These are phyloP conservation scores for Blastobotrys malaysiensis DNA, from an alignment of 1,139 yeast species.

Conservation along the genomic window DNA sequence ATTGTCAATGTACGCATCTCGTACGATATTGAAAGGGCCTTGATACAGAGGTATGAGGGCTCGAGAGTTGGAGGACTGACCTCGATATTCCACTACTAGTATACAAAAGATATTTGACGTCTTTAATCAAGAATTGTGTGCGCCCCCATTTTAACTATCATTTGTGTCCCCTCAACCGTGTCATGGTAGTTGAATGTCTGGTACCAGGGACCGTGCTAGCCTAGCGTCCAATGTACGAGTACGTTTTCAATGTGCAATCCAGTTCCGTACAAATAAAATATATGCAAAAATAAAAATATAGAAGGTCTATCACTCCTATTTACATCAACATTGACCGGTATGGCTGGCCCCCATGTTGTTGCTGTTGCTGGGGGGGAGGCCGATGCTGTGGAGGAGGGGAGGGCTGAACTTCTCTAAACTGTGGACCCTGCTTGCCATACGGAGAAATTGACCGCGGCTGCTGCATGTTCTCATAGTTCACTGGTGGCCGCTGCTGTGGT, in stretches of 20 bases:
- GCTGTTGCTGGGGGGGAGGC: background rate
- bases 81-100: too few species aligned
- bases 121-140: too few species aligned
- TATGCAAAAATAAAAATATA: slow-evolving; percentile 5
- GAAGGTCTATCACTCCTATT: background rate
- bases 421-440: background rate
- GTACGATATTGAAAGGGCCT: too few species aligned
- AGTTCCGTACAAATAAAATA: background rate
- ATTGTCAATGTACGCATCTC: too few species aligned
- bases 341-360: background rate
- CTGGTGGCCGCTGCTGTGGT: background rate
- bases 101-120: too few species aligned
- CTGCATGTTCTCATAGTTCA: background rate
- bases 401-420: background rate
- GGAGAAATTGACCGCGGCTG: background rate
- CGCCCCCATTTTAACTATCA: too few species aligned
- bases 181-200: too few species aligned
- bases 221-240: background rate
- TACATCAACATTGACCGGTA: slow-evolving; percentile 7
- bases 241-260: too few species aligned
- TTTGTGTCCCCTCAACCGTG: too few species aligned
- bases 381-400: background rate
- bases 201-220: too few species aligned
- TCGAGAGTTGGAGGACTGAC: too few species aligned
- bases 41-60: too few species aligned